These are phyloP conservation scores for Trichodelitschia bisporula DNA, from an alignment of 495 filamentous ascomycete genomes.

Conservation along the genomic window DNA sequence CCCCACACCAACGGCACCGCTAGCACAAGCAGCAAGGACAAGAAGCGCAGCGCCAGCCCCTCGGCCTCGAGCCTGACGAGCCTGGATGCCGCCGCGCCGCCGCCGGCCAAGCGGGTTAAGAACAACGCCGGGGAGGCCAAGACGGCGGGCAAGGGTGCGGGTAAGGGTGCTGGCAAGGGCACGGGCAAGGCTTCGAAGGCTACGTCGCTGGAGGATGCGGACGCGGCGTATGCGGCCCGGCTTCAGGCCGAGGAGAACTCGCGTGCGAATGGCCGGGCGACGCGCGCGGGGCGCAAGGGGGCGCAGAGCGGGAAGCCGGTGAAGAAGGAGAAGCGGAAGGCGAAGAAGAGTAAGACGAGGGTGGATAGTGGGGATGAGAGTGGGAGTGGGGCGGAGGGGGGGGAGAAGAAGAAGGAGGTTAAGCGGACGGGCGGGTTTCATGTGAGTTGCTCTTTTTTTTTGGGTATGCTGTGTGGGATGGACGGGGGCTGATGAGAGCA, in stretches of 20 bases:
- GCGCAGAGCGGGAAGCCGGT: constrained; percentile 20
- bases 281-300: constrained; percentile 39
- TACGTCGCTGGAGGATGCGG: constrained; percentile 31
- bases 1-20: constrained; percentile 22
- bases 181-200: no score
- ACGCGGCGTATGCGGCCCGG: constrained; percentile 63
- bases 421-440: constrained; percentile 45
- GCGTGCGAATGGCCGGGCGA: constrained; percentile 36
- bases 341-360: constrained; percentile 52
- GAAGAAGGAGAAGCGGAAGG: constrained; percentile 57
- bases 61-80: not conserved
- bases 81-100: no score
- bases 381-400: constrained; percentile 27
- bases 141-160: constrained; percentile 20
- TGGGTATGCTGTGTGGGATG: no score
- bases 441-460: no score
- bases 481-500: no score
- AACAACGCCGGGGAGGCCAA: constrained; percentile 17
- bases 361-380: constrained; percentile 53
- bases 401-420: constrained; percentile 33
- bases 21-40: not conserved
- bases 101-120: constrained; percentile 11
- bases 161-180: no score
- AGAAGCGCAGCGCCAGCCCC: not conserved
- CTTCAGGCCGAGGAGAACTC: constrained; percentile 83